Base-by-base conservation (phyloP, 2,329 filamentous ascomycete genomes). In the Trichophyton simii region DNA sequence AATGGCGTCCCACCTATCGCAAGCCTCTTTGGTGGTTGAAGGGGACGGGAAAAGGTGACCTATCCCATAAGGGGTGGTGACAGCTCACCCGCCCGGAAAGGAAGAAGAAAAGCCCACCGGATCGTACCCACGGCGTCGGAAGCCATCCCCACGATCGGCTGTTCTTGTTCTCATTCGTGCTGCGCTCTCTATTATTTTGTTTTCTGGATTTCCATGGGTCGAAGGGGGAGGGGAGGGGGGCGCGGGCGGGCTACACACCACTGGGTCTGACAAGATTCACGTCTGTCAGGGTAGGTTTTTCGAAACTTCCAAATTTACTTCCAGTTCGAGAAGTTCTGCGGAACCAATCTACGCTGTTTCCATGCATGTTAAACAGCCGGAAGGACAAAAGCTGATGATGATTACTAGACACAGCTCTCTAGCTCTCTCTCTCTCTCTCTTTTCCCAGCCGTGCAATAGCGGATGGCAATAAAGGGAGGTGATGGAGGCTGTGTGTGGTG, bases 221-320 rank as follows among this genome's bases (percentile, higher is more conserved):
- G n/a, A 55, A 44, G 15, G 38, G 38, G 41, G 41, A 15, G 41
- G 34, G 11, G 34, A 9, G 34, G 34, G 3, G 3, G 25, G 25
- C 25, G 34, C 11, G 11, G 25, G 25, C 25, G 25, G 25, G 25
- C 25, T 28, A 28, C 25, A 28, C 25, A 28, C 25, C 34, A 36
- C n/a, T 18, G 50, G 50, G 50, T 55, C 50, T 55, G 50, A 55
- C 50, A 55, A 55, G 25, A 55, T 55, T 36, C 50, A 55, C 50
- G 50, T 55, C 50, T 55, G 50, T 34, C 50, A 36, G 50, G 41
- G 50, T 36, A 34, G 50, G 50, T 36, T 55, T 55, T 55, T 55
- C 50, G 50, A 55, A 55, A 55, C 25, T 55, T 55, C 50, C 28
- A 55, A 55, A 55, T 55, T 55, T 55, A 55, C 50, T 55, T 55